Percentiles rank a stretch among this genome's conserved stretches.
Conservation (phyloP, 345 rosid species). For the Atalantia buxifolia region DNA sequence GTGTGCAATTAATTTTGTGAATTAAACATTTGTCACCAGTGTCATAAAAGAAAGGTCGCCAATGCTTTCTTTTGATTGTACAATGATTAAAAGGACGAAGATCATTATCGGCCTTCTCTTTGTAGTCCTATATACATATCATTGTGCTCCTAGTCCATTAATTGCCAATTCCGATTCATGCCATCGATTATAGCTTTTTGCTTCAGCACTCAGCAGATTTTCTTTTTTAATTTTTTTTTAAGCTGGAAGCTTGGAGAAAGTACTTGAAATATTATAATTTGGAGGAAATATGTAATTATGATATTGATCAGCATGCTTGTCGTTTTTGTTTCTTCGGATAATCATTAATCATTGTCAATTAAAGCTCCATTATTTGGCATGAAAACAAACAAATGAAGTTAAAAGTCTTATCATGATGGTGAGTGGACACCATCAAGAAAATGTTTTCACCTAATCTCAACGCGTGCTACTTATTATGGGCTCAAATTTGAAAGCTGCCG, state of each 20-base stretch:
- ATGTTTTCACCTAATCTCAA: not conserved
- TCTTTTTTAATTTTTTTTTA: too few relatives aligned
- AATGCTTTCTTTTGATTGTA: not conserved
- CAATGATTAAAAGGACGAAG: not conserved
- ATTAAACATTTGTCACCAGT: not conserved
- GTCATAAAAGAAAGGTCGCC: not conserved
- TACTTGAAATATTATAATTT: not conserved
- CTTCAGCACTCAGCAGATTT: not conserved
- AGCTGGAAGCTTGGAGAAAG: not conserved
- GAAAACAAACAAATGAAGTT: not conserved
- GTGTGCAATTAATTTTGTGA: not conserved
- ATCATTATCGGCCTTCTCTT: not conserved
- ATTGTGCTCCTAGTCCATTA: not conserved
- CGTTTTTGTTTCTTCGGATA: not conserved
- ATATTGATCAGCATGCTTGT: not conserved
- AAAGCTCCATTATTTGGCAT: not conserved
- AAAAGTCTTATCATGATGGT: not conserved
- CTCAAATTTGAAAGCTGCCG: not conserved
- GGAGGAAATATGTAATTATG: not conserved
- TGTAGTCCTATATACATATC: not conserved
- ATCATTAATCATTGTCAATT: not conserved
- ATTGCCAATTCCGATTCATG: not conserved
- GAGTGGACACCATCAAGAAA: not conserved
- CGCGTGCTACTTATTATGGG: not conserved
- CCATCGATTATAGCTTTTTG: not conserved